A percentile compares a stretch with the other conserved stretches of the same genome.
Conservation (phyloP, 2,329 filamentous ascomycete genomes). For the Domatiomyces catenatus region DNA sequence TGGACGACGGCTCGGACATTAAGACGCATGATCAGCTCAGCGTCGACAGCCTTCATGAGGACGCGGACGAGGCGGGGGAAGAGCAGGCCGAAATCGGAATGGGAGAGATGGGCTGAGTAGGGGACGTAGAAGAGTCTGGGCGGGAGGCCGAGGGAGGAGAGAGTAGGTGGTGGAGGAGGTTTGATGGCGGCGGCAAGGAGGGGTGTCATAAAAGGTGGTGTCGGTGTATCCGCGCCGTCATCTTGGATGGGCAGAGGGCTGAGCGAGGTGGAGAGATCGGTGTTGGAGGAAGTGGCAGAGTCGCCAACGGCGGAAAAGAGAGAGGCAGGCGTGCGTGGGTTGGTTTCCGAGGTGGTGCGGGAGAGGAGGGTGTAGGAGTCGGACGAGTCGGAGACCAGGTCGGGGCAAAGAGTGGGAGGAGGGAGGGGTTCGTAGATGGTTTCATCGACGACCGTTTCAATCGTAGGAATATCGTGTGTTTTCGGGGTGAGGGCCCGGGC, state of each 20-base stretch:
- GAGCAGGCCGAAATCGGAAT: constrained; percentile 69
- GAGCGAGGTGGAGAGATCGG: constrained; percentile 5
- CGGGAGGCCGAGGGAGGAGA: constrained; percentile 18
- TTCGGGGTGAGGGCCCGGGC: background rate
- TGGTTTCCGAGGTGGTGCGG: background rate
- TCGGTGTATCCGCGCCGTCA: background rate
- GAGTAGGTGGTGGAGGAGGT: background rate
- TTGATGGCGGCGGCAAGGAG: background rate
- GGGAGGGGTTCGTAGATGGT: background rate
- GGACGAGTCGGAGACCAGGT: constrained; percentile 1
- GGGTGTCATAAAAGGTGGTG: background rate
- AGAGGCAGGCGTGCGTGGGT: background rate
- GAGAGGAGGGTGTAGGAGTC: background rate
- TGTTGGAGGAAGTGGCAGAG: constrained; percentile 1
- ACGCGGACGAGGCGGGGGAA: constrained; percentile 52
- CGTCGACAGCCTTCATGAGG: constrained; percentile 31
- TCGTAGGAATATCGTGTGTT: background rate
- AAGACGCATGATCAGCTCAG: constrained; percentile 19
- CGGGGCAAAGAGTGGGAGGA: constrained; percentile 3
- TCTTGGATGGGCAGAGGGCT: constrained; percentile 3
- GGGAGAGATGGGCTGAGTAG: constrained; percentile 62
- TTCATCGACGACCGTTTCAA: too few species aligned
- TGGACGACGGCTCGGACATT: constrained; percentile 21
- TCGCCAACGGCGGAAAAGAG: background rate
- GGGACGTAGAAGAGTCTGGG: constrained; percentile 59